phyloP scores from a whole-genome alignment of 2,329 filamentous ascomycete species.

The Geoglossum cookeanum region DNA sequence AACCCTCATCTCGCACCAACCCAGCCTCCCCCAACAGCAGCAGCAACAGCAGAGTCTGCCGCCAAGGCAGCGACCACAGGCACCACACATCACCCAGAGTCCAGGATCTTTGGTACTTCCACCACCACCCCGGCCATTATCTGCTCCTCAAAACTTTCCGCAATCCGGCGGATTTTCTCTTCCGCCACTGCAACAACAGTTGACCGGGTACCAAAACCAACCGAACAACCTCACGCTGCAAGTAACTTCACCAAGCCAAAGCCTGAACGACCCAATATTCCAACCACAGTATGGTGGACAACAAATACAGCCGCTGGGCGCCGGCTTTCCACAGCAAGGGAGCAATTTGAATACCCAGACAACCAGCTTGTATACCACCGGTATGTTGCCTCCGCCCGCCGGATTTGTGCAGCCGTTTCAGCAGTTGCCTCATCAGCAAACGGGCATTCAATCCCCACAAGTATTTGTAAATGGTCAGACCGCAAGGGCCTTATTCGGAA shows the following conservation, averaged over 20 bases:
- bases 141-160: slow-evolving; percentile 61
- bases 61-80: slow-evolving; percentile 48
- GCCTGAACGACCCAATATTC: slow-evolving; percentile 34
- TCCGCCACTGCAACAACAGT: slow-evolving; percentile 62
- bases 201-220: slow-evolving; percentile 45
- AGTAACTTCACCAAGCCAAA: slow-evolving; percentile 56
- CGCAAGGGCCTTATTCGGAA: slow-evolving; percentile 32
- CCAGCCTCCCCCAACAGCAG: slow-evolving; percentile 13
- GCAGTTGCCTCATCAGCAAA: slow-evolving; percentile 43
- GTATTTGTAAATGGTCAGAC: slow-evolving; percentile 15
- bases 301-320: slow-evolving; percentile 18
- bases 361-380: slow-evolving; percentile 17
- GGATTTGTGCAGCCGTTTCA: slow-evolving; percentile 16
- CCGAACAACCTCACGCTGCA: slow-evolving; percentile 33
- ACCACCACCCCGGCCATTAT: slow-evolving; percentile 63
- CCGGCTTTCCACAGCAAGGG: slow-evolving; percentile 21
- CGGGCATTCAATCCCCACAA: slow-evolving; percentile 34
- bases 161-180: slow-evolving; percentile 55
- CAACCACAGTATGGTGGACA: slow-evolving; percentile 21
- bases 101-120: slow-evolving; percentile 49
- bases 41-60: slow-evolving; percentile 15
- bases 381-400: slow-evolving; percentile 21
- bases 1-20: slow-evolving; percentile 12
- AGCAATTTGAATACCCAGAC: slow-evolving; percentile 7
- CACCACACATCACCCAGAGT: slow-evolving; percentile 38